Conservation (phyloP, 768 basidiomycete species). For the Imleria badia region DNA sequence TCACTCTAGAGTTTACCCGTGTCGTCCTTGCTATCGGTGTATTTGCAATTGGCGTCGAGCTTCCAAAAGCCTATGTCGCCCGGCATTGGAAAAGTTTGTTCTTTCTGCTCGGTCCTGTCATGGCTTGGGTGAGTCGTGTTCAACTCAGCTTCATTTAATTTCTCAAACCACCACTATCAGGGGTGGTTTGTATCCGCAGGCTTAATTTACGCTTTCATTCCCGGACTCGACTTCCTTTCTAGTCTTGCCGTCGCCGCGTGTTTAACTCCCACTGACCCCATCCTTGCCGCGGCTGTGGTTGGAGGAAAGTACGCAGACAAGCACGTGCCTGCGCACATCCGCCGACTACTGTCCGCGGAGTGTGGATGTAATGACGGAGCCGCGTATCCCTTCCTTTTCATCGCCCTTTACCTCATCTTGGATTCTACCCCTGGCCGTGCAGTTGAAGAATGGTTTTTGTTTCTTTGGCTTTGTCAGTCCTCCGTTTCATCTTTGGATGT, state of each 20-base stretch:
- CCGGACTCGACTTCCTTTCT: slow-evolving; percentile 85
- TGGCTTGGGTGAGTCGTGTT: slow-evolving; percentile 69
- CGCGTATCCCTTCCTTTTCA: slow-evolving; percentile 90
- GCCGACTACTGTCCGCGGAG: slow-evolving; percentile 66
- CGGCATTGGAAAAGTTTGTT: slow-evolving; percentile 91
- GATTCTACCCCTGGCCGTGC: slow-evolving; percentile 62
- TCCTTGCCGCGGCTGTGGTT: slow-evolving; percentile 51
- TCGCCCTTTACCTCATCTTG: slow-evolving; percentile 84
- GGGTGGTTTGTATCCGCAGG: slow-evolving; percentile 95
- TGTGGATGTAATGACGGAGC: slow-evolving; percentile 97
- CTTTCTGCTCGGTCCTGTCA: slow-evolving; percentile 78
- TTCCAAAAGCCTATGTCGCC: slow-evolving; percentile 93
- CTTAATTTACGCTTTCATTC: slow-evolving; percentile 90
- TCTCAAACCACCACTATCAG: slow-evolving; percentile 34
- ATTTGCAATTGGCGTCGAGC: slow-evolving; percentile 96
- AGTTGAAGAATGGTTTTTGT: slow-evolving; percentile 83
- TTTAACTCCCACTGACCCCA: slow-evolving; percentile 76
- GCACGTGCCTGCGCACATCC: slow-evolving; percentile 86
- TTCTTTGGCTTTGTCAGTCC: slow-evolving; percentile 80
- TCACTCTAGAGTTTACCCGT: slow-evolving; percentile 87
- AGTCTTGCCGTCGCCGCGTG: slow-evolving; percentile 89
- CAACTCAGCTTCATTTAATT: not conserved
- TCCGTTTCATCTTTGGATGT: not conserved
- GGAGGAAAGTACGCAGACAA: slow-evolving; percentile 98
- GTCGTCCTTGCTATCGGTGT: slow-evolving; percentile 95